These are phyloP conservation scores for Puccinia polysora DNA, from an alignment of 1,284 basidiomycete genomes.

Conservation along the genomic window DNA sequence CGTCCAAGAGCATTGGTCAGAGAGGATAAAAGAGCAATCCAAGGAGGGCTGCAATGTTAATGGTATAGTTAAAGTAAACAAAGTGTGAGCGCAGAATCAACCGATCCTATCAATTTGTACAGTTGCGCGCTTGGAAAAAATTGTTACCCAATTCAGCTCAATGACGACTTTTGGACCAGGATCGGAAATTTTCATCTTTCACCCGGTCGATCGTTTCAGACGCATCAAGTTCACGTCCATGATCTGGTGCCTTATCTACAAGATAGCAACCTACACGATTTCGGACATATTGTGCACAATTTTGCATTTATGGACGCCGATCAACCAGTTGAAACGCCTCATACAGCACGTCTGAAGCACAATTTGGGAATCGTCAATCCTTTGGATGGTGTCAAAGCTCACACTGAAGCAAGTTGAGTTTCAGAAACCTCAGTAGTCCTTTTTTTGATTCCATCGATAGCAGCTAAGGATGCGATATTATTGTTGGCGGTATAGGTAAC, in stretches of 20 bases:
- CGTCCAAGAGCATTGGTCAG: slow-evolving; percentile 86
- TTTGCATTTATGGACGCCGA: slow-evolving; percentile 79
- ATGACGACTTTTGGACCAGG: slow-evolving; percentile 20
- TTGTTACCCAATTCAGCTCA: slow-evolving; percentile 57
- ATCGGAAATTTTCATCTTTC: slow-evolving; percentile 55
- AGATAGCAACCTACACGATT: slow-evolving; percentile 82
- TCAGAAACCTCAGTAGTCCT: too few species aligned
- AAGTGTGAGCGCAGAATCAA: slow-evolving; percentile 67
- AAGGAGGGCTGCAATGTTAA: slow-evolving; percentile 90
- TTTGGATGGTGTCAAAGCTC: slow-evolving; percentile 66
- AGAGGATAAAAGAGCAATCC: slow-evolving; percentile 84
- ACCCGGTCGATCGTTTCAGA: slow-evolving; percentile 88
- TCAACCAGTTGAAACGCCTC: slow-evolving; percentile 59
- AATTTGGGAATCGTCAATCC: slow-evolving; percentile 77
- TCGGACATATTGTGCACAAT: slow-evolving; percentile 80
- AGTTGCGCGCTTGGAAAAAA: slow-evolving; percentile 54
- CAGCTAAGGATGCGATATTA: not conserved
- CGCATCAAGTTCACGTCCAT: slow-evolving; percentile 73
- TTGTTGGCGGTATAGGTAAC: slow-evolving; percentile 50
- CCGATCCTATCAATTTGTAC: not conserved
- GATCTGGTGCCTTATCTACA: slow-evolving; percentile 93
- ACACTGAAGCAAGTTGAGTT: slow-evolving; percentile 58
- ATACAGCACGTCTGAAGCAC: slow-evolving; percentile 64
- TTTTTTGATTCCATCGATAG: not conserved
- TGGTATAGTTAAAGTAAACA: slow-evolving; percentile 89